Evolutionary conservation across 2,329 filamentous ascomycete genomes (phyloP).

Genomic region (Colletotrichum sidae): DNA sequence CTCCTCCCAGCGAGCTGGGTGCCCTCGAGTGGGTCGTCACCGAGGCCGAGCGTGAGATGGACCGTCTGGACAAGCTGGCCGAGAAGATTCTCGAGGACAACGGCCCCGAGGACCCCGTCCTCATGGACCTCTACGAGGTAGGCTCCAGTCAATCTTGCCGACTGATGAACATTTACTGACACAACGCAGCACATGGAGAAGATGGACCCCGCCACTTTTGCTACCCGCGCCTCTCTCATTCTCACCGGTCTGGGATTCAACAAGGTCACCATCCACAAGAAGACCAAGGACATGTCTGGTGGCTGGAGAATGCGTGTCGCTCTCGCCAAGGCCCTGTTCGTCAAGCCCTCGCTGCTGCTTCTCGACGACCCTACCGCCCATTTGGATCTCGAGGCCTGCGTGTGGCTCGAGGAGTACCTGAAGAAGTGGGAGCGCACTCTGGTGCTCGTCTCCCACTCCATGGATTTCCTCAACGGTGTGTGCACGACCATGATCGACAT

Average conservation of each 20-base stretch:
- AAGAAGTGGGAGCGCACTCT: slow-evolving; percentile 99
- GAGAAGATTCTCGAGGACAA: slow-evolving; percentile 93
- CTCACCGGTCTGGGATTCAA: slow-evolving; percentile 99
- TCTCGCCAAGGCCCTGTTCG: slow-evolving; percentile 96
- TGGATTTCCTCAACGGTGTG: slow-evolving; percentile 99
- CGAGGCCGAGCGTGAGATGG: slow-evolving; percentile 93
- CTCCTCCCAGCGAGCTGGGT: slow-evolving; percentile 86
- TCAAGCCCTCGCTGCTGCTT: slow-evolving; percentile 94
- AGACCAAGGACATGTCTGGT: slow-evolving; percentile 99
- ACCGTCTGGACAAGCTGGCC: slow-evolving; percentile 86
- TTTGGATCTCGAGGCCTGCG: slow-evolving; percentile 98
- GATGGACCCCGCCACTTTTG: slow-evolving; percentile 98
- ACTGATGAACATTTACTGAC: slow-evolving; percentile 21
- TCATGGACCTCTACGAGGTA: slow-evolving; percentile 97
- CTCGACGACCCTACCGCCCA: slow-evolving; percentile 99
- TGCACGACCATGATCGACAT: slow-evolving; percentile 99
- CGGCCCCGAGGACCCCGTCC: slow-evolving; percentile 88
- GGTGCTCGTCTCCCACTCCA: slow-evolving; percentile 95
- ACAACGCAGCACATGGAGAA: slow-evolving; percentile 88
- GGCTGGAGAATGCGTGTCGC: slow-evolving; percentile 99
- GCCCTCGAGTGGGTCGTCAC: slow-evolving; percentile 97
- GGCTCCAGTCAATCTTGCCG: slow-evolving; percentile 47
- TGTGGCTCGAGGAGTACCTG: slow-evolving; percentile 99
- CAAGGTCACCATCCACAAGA: slow-evolving; percentile 97
- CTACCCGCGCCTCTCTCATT: slow-evolving; percentile 95